Evolutionary conservation across 768 basidiomycete species (phyloP).

Genomic region (Chalciporus pseudorubinellus): DNA sequence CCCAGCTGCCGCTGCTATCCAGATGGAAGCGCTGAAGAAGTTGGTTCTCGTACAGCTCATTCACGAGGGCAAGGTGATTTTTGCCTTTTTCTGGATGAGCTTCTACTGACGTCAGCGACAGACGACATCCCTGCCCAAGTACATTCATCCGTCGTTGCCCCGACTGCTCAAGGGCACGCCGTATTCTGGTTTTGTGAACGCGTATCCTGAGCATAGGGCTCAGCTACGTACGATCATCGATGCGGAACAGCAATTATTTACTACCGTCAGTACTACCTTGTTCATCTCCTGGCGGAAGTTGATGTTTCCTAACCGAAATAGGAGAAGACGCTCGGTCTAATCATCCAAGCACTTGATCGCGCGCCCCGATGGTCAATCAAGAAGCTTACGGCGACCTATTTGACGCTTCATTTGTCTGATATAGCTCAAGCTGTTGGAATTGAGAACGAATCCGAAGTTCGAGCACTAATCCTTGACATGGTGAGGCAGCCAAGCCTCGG

Average conservation of each 20-base stretch:
- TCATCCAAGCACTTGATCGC: constrained; percentile 61
- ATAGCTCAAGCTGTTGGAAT: constrained; percentile 52
- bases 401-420: constrained; percentile 71
- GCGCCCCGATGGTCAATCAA: constrained; percentile 78
- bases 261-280: constrained; percentile 39
- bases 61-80: constrained; percentile 62
- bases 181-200: constrained; percentile 60
- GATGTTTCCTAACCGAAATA: constrained; percentile 25
- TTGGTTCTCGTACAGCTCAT: constrained; percentile 77
- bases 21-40: constrained; percentile 88
- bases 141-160: constrained; percentile 56
- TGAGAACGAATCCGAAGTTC: constrained; percentile 51
- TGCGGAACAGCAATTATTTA: constrained; percentile 55
- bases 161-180: constrained; percentile 66
- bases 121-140: constrained; percentile 62
- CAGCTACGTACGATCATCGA: constrained; percentile 46
- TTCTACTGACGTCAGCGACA: constrained; percentile 6
- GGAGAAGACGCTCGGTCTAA: constrained; percentile 74
- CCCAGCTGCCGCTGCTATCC: constrained; percentile 58
- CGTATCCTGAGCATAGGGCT: constrained; percentile 58
- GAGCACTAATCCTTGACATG: constrained; percentile 68
- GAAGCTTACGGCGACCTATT: constrained; percentile 79
- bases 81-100: not conserved
- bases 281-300: not conserved
- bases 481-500: constrained; percentile 38